phyloP scores from a whole-genome alignment of 345 rosid genomes.

The Aethionema arabicum region DNA sequence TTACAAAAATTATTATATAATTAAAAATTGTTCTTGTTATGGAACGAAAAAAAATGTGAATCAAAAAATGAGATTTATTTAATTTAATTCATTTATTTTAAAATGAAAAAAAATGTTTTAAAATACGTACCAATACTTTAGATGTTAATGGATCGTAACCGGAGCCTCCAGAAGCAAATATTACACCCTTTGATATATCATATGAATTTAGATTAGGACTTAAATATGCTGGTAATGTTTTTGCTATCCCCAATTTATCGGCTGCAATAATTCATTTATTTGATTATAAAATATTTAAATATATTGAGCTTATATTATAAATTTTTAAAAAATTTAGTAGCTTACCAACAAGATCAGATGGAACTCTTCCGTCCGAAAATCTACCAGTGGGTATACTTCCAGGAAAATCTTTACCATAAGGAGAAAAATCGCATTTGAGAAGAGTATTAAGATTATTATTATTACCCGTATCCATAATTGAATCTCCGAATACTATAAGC shows the following conservation, averaged over 20 bases:
- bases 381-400: slow-evolving; percentile 27
- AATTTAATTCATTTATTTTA: too few relatives aligned
- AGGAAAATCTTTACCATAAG: slow-evolving; percentile 30
- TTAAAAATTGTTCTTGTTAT: too few relatives aligned
- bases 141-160: slow-evolving; percentile 36
- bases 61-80: too few relatives aligned
- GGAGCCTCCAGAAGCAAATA: slow-evolving; percentile 35
- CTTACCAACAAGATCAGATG: slow-evolving; percentile 32
- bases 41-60: too few relatives aligned
- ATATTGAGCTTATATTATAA: background rate
- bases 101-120: background rate
- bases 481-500: slow-evolving; percentile 37
- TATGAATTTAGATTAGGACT: slow-evolving; percentile 14
- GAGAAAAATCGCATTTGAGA: slow-evolving; percentile 20
- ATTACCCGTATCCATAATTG: slow-evolving; percentile 36
- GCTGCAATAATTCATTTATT: slow-evolving; percentile 1
- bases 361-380: slow-evolving; percentile 34
- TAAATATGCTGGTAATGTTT: slow-evolving; percentile 34
- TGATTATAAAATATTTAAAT: background rate
- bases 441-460: slow-evolving; percentile 30
- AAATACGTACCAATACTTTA: slow-evolving; percentile 25
- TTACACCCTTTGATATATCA: slow-evolving; percentile 33
- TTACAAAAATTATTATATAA: too few relatives aligned
- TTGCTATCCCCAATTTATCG: slow-evolving; percentile 27
- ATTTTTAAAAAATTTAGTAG: background rate